phyloP scores from a whole-genome alignment of 23 red algal genomes.

The Gracilaria gracilis region DNA sequence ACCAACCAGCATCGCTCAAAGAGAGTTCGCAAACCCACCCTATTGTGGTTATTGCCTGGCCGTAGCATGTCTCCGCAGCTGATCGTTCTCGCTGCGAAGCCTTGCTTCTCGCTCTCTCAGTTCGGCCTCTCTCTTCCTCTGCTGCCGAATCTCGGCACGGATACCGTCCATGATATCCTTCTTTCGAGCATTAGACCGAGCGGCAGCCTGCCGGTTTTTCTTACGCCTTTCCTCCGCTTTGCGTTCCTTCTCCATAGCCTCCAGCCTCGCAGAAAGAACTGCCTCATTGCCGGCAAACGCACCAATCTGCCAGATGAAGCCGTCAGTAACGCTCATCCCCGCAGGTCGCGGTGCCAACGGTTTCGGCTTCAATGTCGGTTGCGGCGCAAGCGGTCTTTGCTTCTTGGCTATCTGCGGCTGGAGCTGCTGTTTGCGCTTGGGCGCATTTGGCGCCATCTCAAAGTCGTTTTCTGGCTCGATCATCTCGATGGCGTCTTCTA shows the following conservation, averaged over 20 bases:
- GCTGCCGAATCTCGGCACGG: constrained; percentile 36
- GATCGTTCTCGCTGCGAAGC: constrained; percentile 24
- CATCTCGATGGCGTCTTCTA: background rate
- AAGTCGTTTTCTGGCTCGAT: background rate
- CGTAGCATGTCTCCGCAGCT: constrained; percentile 13
- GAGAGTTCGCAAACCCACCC: constrained; percentile 20
- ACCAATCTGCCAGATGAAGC: constrained; percentile 43
- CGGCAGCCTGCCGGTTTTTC: constrained; percentile 62
- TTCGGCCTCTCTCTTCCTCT: constrained; percentile 1
- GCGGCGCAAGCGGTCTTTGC: background rate
- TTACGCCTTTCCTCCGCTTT: constrained; percentile 66
- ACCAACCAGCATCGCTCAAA: background rate
- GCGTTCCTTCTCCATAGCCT: constrained; percentile 44
- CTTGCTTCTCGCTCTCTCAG: constrained; percentile 14
- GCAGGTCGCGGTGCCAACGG: constrained; percentile 60
- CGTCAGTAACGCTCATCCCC: constrained; percentile 59
- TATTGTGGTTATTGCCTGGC: background rate
- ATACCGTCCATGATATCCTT: constrained; percentile 60
- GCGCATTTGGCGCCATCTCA: background rate
- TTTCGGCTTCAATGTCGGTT: background rate
- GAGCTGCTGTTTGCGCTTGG: background rate
- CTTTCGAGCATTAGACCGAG: constrained; percentile 60
- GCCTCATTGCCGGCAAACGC: constrained; percentile 28
- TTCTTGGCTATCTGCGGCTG: constrained; percentile 11
- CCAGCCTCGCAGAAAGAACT: constrained; percentile 31